Percentiles rank a stretch among this genome's conserved stretches.
Conservation (phyloP, 305 asterid species). For the Salvia sclarea region DNA sequence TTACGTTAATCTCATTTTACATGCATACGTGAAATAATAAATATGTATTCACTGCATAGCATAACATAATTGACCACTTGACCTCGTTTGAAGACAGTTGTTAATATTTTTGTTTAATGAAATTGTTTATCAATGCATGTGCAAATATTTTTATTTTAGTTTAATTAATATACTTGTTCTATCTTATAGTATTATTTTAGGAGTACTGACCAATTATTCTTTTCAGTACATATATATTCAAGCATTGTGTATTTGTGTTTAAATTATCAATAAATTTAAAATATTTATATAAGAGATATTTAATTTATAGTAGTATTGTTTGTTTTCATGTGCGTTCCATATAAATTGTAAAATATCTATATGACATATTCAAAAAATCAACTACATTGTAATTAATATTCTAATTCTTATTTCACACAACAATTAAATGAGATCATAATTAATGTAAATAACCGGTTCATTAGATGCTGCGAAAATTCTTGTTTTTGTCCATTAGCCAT, state of each 20-base stretch:
- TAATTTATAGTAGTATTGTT: too few relatives aligned
- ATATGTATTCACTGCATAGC: background rate
- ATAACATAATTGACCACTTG: background rate
- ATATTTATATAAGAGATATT: too few relatives aligned
- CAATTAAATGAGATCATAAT: background rate
- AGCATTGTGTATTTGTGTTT: too few relatives aligned
- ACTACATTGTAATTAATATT: too few relatives aligned
- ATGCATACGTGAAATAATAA: background rate
- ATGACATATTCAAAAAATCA: too few relatives aligned
- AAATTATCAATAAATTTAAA: too few relatives aligned
- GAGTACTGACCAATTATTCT: background rate
- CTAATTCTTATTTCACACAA: background rate
- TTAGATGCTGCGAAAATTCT: background rate
- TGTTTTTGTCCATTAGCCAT: background rate
- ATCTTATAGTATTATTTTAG: too few relatives aligned
- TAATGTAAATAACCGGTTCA: background rate
- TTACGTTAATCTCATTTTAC: background rate
- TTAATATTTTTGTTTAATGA: background rate
- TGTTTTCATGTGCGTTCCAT: too few relatives aligned
- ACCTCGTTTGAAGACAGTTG: constrained; percentile 4
- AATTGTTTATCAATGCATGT: background rate
- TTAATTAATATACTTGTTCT: background rate
- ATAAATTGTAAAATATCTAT: too few relatives aligned
- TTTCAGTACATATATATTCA: too few relatives aligned
- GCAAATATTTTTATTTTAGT: too few relatives aligned